These are phyloP conservation scores for Escovopsis sp. DNA, from an alignment of 2,329 filamentous ascomycete species.

Conservation along the genomic window DNA sequence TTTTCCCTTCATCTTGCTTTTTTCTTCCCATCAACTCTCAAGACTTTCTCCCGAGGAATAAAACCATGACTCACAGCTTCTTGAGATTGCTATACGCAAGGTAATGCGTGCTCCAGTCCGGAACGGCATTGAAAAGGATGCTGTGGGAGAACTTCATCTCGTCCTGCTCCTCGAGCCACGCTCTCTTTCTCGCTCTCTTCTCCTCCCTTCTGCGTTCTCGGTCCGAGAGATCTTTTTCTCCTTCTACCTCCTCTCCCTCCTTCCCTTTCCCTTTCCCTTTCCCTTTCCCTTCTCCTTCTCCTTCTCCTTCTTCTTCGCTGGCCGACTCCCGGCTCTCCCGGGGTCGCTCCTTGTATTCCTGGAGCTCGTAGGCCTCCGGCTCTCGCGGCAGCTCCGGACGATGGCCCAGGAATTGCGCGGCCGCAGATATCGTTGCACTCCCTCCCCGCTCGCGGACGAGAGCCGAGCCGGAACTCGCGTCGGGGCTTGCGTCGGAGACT, in stretches of 20 bases:
- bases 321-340: no score
- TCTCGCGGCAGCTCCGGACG: constrained; percentile 1
- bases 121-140: constrained; percentile 97
- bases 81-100: constrained; percentile 98
- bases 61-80: constrained; percentile 76
- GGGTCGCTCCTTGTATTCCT: constrained; percentile 17
- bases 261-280: constrained; percentile 15
- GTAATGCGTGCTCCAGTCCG: constrained; percentile 98
- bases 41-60: background rate
- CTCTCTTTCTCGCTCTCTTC: constrained; percentile 49
- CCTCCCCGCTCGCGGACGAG: constrained; percentile 22
- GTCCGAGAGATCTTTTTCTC: constrained; percentile 4
- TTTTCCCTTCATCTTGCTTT: no score
- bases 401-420: constrained; percentile 6
- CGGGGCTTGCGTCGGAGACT: constrained; percentile 10
- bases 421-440: constrained; percentile 9
- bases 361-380: constrained; percentile 25
- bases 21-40: no score
- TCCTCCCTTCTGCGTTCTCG: constrained; percentile 20
- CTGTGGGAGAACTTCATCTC: constrained; percentile 99
- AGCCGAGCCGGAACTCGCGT: constrained; percentile 12
- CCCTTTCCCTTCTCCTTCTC: no score
- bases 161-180: constrained; percentile 56
- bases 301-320: no score
- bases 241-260: constrained; percentile 14